Conservation (phyloP, 1,139 yeast species). For the Lodderomyces theae region DNA sequence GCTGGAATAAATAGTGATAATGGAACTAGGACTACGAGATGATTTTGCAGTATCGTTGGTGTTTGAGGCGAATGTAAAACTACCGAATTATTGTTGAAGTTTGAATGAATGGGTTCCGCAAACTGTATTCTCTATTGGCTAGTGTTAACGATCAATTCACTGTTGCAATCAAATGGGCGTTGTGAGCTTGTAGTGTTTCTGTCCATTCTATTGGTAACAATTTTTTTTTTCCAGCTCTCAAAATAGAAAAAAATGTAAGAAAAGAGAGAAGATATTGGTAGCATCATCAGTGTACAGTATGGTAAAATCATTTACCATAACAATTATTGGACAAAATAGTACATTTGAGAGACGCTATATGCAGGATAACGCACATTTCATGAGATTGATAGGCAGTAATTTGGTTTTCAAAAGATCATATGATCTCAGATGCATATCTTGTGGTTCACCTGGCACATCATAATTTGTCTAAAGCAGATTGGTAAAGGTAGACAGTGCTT, state of each 20-base stretch:
- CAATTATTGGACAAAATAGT: conserved; percentile 5
- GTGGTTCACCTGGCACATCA: no score
- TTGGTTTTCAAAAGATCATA: not conserved
- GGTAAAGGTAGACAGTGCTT: no score
- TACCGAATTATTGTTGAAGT: not conserved
- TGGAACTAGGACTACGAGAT: not conserved
- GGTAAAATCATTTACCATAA: conserved; percentile 1
- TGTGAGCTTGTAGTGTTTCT: no score
- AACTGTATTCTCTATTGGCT: no score
- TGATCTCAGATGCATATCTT: not conserved
- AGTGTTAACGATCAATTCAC: no score
- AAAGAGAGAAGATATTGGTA: not conserved
- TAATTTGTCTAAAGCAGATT: not conserved
- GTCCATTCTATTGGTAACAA: no score
- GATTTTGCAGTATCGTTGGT: conserved; percentile 1
- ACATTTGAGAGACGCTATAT: not conserved
- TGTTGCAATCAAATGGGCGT: not conserved
- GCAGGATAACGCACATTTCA: not conserved
- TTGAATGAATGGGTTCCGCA: no score
- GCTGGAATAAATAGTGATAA: conserved; percentile 4
- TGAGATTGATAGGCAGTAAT: not conserved
- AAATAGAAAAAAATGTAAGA: no score
- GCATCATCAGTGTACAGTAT: not conserved
- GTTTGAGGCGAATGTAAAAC: not conserved
- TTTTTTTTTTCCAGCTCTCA: conserved; percentile 1